A percentile compares a stretch with the other conserved stretches of the same genome.
Evolutionary conservation across 1,284 basidiomycete genomes (phyloP).

Genomic region (Schizophyllum amplum): DNA sequence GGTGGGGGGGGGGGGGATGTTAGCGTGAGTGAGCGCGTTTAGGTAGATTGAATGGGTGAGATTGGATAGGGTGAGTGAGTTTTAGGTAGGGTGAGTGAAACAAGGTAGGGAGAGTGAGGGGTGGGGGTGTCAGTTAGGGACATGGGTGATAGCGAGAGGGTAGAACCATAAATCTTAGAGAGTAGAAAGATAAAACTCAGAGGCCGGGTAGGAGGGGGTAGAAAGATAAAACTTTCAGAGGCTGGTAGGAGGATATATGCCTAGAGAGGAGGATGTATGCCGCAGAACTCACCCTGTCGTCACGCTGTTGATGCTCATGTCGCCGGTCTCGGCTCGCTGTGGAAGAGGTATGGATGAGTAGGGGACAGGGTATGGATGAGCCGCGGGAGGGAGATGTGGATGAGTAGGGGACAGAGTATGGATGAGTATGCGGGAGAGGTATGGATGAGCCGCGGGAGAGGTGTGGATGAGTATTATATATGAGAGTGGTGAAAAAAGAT

Average conservation of each 20-base stretch:
- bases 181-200: conserved; percentile 26
- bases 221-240: conserved; percentile 25
- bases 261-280: neutral
- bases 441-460: no score
- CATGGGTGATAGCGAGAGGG: neutral
- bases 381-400: no score
- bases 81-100: neutral
- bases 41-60: no score
- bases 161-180: conserved; percentile 24
- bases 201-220: conserved; percentile 22
- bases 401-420: no score
- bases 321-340: conserved; percentile 31
- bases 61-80: neutral
- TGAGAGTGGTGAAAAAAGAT: neutral
- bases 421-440: no score
- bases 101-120: neutral
- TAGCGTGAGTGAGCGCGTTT: neutral
- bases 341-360: no score
- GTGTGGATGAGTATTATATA: no score
- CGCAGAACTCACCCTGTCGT: conserved; percentile 34
- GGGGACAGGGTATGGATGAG: no score
- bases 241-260: neutral
- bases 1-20: no score
- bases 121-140: neutral
- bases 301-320: conserved; percentile 35